Conservation (phyloP, 306 rosid species). For the Quercus aquifolioides region DNA sequence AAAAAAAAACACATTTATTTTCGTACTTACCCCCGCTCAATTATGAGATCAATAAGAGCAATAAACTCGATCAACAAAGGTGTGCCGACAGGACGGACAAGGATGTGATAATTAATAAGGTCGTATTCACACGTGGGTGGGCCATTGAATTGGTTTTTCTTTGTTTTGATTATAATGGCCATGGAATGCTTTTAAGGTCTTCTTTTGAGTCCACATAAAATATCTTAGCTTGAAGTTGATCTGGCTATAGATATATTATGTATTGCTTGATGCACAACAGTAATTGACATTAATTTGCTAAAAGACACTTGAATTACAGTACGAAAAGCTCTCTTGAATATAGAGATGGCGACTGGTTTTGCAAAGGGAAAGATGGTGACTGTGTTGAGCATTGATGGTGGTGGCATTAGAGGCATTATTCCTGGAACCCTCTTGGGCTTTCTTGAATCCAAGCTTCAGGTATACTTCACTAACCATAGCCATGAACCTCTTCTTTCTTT, state of each 20-base stretch:
- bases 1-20: too few species aligned
- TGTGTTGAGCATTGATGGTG: conserved; percentile 20
- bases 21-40: too few species aligned
- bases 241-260: too few species aligned
- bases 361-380: background rate
- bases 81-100: background rate
- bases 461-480: background rate
- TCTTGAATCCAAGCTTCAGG: conserved; percentile 3
- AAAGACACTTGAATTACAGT: too few species aligned
- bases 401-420: conserved; percentile 18
- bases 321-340: background rate
- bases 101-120: background rate
- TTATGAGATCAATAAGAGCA: too few species aligned
- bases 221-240: too few species aligned
- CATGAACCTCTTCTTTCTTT: too few species aligned
- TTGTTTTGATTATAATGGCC: too few species aligned
- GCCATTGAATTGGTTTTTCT: background rate
- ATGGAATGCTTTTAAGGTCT: background rate
- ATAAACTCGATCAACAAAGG: background rate
- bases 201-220: background rate
- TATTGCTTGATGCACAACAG: too few species aligned
- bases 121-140: background rate
- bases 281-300: background rate
- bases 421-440: conserved; percentile 1
- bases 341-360: background rate